Evolutionary conservation across 1,284 basidiomycete species (phyloP).

Genomic region (Tilletia indica): DNA sequence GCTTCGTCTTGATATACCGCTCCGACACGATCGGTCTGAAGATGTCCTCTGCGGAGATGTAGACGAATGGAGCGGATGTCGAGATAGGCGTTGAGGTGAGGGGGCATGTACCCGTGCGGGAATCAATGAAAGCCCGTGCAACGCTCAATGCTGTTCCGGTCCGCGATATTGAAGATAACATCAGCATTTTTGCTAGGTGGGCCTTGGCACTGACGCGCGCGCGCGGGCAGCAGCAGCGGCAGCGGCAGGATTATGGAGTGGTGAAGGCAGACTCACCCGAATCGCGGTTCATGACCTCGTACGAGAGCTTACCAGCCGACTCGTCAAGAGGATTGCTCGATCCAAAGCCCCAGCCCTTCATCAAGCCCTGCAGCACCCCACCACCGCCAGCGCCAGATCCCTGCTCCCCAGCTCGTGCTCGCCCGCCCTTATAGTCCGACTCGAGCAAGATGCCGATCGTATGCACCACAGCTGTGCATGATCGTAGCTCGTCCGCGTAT

Average conservation of each 20-base stretch:
- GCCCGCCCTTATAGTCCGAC: slow-evolving; percentile 69
- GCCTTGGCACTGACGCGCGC: not conserved
- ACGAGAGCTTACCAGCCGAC: slow-evolving; percentile 55
- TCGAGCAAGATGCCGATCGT: slow-evolving; percentile 92
- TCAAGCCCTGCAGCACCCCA: slow-evolving; percentile 37
- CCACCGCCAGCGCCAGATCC: slow-evolving; percentile 57
- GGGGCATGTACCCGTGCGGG: not conserved
- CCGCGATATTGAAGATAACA: not conserved
- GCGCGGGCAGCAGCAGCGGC: not conserved
- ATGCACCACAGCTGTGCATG: slow-evolving; percentile 78
- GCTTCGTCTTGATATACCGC: slow-evolving; percentile 83
- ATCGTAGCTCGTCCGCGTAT: slow-evolving; percentile 69
- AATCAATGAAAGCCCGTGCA: slow-evolving; percentile 47
- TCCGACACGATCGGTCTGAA: slow-evolving; percentile 80
- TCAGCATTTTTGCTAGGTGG: not conserved
- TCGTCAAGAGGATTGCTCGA: slow-evolving; percentile 9
- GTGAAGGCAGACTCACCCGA: slow-evolving; percentile 66
- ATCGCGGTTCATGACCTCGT: slow-evolving; percentile 83
- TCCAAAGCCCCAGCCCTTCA: slow-evolving; percentile 48
- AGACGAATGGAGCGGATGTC: slow-evolving; percentile 71
- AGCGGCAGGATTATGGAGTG: not conserved
- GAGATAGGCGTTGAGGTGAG: too few species aligned
- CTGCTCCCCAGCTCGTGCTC: too few species aligned
- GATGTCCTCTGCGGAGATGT: slow-evolving; percentile 90
- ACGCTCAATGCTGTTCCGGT: slow-evolving; percentile 41